These are phyloP conservation scores for Penicillium samsonianum DNA, from an alignment of 495 filamentous ascomycete species.

Conservation along the genomic window DNA sequence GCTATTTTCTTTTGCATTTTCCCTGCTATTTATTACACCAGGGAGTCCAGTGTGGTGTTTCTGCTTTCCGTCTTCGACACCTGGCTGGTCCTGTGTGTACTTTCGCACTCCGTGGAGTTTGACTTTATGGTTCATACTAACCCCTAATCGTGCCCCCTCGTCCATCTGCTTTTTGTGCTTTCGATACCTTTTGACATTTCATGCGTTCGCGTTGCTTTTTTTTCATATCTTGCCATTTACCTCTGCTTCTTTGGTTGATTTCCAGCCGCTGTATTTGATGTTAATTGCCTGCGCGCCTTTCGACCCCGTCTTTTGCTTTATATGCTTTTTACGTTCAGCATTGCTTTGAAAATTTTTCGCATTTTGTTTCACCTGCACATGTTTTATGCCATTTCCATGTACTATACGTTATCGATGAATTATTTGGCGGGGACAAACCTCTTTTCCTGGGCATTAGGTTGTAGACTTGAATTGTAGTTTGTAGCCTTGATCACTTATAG, in stretches of 20 bases:
- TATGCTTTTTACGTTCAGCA: conserved; percentile 22
- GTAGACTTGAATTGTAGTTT: not conserved
- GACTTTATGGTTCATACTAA: conserved; percentile 26
- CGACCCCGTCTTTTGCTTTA: conserved; percentile 20
- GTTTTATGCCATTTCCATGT: conserved; percentile 42
- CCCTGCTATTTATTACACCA: conserved; percentile 39
- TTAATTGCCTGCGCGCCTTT: conserved; percentile 24
- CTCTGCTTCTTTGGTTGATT: conserved; percentile 23
- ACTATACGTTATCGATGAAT: conserved; percentile 49
- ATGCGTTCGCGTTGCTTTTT: conserved; percentile 13
- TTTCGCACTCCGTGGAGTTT: conserved; percentile 51
- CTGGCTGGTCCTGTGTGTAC: conserved; percentile 57
- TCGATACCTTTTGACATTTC: conserved; percentile 35
- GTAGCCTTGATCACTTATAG: not conserved
- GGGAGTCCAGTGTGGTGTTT: conserved; percentile 54
- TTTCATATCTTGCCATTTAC: conserved; percentile 19
- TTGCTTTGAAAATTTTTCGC: conserved; percentile 15
- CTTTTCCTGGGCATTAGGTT: not conserved
- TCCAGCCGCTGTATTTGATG: conserved; percentile 32
- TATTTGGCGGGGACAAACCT: conserved; percentile 38
- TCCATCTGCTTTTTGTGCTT: conserved; percentile 30
- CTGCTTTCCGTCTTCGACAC: conserved; percentile 45
- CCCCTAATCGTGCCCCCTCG: conserved; percentile 37
- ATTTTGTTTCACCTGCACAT: conserved; percentile 35
- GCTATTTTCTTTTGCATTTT: conserved; percentile 26